phyloP scores from a whole-genome alignment of 441 rosid genomes.

The Erodium trifolium region DNA sequence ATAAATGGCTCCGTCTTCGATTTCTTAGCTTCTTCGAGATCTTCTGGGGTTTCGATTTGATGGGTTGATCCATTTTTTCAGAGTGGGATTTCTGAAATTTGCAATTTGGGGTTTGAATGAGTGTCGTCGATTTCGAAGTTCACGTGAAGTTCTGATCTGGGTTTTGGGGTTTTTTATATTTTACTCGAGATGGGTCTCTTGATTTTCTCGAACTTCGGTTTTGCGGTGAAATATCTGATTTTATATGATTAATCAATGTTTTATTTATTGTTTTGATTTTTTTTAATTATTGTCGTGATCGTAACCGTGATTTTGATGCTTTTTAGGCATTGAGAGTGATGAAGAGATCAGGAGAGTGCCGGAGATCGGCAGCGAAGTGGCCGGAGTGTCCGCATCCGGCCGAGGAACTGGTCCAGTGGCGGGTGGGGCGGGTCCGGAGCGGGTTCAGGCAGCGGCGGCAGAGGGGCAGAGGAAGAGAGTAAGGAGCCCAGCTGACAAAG shows the following conservation, averaged over 20 bases:
- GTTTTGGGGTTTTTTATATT: conserved; percentile 10
- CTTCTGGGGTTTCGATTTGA: background rate
- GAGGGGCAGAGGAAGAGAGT: conserved; percentile 69
- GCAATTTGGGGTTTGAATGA: background rate
- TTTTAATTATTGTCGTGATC: background rate
- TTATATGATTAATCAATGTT: background rate
- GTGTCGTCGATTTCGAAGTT: background rate
- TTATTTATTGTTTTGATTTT: conserved; percentile 2
- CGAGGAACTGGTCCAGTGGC: no score
- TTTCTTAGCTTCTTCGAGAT: background rate
- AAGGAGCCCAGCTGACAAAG: conserved; percentile 85
- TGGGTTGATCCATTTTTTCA: background rate
- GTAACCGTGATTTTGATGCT: background rate
- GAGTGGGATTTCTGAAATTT: background rate
- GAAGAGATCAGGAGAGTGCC: conserved; percentile 96
- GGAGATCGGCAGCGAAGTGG: conserved; percentile 62
- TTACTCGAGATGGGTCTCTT: conserved; percentile 16
- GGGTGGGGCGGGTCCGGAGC: no score
- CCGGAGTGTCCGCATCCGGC: conserved; percentile 33
- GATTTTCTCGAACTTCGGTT: conserved; percentile 19
- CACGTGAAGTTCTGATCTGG: conserved; percentile 12
- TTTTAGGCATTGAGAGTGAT: conserved; percentile 78
- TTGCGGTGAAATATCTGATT: no score
- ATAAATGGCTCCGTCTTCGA: background rate
- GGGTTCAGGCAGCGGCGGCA: conserved; percentile 30